Evolutionary conservation across 768 basidiomycete species (phyloP).

Genomic region (Leccinum rimulosum): DNA sequence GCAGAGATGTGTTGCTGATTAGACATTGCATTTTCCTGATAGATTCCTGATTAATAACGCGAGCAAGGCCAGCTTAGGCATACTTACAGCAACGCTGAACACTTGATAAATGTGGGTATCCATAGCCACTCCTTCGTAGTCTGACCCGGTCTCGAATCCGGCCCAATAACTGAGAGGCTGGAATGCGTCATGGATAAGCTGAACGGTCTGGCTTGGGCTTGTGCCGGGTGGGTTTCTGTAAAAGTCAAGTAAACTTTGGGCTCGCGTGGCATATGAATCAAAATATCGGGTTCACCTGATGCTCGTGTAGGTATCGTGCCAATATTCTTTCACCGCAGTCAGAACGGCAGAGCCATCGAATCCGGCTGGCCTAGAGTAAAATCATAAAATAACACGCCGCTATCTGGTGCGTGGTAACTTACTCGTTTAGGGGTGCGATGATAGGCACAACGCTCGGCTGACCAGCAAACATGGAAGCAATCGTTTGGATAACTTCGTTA

Average conservation of each 20-base stretch:
- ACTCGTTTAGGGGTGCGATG: slow-evolving; percentile 84
- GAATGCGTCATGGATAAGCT: slow-evolving; percentile 78
- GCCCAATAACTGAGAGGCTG: slow-evolving; percentile 70
- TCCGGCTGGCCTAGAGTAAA: slow-evolving; percentile 64
- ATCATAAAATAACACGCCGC: slow-evolving; percentile 3
- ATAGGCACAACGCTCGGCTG: slow-evolving; percentile 54
- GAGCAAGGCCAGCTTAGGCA: neutral
- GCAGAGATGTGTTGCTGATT: slow-evolving; percentile 55
- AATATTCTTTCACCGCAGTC: slow-evolving; percentile 55
- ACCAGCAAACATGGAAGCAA: slow-evolving; percentile 58
- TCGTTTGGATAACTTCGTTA: slow-evolving; percentile 57
- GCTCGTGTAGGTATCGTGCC: slow-evolving; percentile 70
- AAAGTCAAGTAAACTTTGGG: slow-evolving; percentile 3
- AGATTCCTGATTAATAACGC: neutral
- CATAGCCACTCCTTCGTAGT: slow-evolving; percentile 66
- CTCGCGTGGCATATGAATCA: neutral
- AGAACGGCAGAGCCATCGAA: slow-evolving; percentile 54
- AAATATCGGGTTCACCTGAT: slow-evolving; percentile 47
- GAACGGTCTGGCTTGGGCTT: slow-evolving; percentile 54
- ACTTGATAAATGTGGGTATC: slow-evolving; percentile 82
- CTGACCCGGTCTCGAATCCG: slow-evolving; percentile 53
- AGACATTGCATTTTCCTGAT: slow-evolving; percentile 36
- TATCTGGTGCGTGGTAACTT: slow-evolving; percentile 11
- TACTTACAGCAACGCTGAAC: slow-evolving; percentile 56
- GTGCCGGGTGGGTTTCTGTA: slow-evolving; percentile 42